These are phyloP conservation scores for Verticillium isaacii DNA, from an alignment of 2,329 filamentous ascomycete species.

Conservation along the genomic window DNA sequence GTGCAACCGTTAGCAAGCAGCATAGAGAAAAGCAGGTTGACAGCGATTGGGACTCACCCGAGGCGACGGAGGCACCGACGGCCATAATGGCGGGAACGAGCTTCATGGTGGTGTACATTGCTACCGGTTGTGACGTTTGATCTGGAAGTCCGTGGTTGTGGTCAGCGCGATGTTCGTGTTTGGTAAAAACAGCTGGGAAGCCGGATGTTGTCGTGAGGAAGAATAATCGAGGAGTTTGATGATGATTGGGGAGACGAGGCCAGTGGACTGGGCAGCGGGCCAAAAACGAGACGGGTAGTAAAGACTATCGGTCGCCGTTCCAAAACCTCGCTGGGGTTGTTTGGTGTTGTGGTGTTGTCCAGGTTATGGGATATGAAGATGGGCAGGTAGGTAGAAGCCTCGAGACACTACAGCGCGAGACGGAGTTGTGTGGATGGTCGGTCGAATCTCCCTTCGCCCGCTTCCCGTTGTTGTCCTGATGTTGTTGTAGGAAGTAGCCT, in stretches of 20 bases:
- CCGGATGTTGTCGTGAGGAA: not conserved
- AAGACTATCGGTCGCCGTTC: not conserved
- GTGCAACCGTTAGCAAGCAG: constrained; percentile 5
- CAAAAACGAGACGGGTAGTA: not conserved
- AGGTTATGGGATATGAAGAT: not conserved
- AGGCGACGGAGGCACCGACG: constrained; percentile 31
- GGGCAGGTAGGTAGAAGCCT: not conserved
- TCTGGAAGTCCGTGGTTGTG: not conserved
- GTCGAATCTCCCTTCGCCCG: not conserved
- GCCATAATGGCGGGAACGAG: constrained; percentile 41
- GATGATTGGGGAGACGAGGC: not conserved
- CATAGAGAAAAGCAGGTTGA: not conserved
- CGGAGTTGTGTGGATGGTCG: not conserved
- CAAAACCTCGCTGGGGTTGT: not conserved
- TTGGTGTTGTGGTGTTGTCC: not conserved
- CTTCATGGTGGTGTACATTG: constrained; percentile 42
- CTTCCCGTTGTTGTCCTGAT: not conserved
- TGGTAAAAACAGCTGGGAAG: not conserved
- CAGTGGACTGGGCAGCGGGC: not conserved
- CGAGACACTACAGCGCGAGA: not conserved
- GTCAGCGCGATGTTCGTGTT: not conserved
- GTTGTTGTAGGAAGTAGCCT: not conserved
- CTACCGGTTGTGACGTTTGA: constrained; percentile 19
- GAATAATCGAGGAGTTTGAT: not conserved
- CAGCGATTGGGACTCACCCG: constrained; percentile 30